Evolutionary conservation across 495 filamentous ascomycete genomes (phyloP).

Genomic region (Penicillium manginii): DNA sequence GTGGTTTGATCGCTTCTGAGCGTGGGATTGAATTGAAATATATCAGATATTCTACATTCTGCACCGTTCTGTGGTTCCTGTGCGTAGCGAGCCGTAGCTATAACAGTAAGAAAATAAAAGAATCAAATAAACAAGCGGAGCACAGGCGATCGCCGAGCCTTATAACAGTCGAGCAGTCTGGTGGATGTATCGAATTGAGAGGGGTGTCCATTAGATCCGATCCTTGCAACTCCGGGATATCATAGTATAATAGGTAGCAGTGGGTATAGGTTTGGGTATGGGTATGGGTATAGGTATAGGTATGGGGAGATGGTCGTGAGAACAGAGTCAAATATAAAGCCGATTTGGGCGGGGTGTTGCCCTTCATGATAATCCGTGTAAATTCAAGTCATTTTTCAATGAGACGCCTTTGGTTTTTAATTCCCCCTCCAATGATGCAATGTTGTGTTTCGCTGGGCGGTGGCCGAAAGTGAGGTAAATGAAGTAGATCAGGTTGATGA

Average conservation of each 20-base stretch:
- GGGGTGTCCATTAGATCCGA: slow-evolving; percentile 8
- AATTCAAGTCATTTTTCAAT: slow-evolving; percentile 3
- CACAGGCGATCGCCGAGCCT: no score
- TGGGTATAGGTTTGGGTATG: slow-evolving; percentile 3
- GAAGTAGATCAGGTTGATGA: background rate
- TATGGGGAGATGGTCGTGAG: no score
- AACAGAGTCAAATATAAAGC: background rate
- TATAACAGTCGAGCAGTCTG: slow-evolving; percentile 8
- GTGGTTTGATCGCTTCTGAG: background rate
- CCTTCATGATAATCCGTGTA: background rate
- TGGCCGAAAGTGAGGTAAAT: background rate
- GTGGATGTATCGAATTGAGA: slow-evolving; percentile 10
- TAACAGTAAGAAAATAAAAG: background rate
- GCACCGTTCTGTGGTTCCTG: background rate
- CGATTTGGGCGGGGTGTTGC: no score
- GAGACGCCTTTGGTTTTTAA: slow-evolving; percentile 11
- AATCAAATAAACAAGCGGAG: background rate
- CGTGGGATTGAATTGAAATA: background rate
- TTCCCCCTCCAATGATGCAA: no score
- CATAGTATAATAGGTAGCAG: background rate
- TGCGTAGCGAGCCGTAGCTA: background rate
- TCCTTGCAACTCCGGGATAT: slow-evolving; percentile 21
- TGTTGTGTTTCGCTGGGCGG: slow-evolving; percentile 7
- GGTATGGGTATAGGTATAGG: slow-evolving; percentile 4
- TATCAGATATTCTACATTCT: slow-evolving; percentile 3